A percentile compares a stretch with the other conserved stretches of the same genome.
Conservation (phyloP, 1,284 basidiomycete genomes). For the Fomes fomentarius region DNA sequence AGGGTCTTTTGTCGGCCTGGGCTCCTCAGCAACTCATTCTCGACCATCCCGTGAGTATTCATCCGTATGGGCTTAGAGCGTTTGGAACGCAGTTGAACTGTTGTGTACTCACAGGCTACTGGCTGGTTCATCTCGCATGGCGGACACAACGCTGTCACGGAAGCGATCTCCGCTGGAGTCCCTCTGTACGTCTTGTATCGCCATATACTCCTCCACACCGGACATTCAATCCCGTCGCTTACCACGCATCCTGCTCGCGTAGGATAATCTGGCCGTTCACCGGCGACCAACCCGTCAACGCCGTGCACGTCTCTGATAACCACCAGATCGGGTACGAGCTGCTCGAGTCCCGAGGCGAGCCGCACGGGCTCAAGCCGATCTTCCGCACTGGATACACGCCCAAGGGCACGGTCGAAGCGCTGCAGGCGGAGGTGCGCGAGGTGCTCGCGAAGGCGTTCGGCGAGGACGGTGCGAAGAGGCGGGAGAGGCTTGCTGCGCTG, state of each 20-base stretch:
- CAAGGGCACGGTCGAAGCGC: constrained; percentile 25
- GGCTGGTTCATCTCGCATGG: constrained; percentile 29
- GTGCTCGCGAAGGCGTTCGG: constrained; percentile 26
- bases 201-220: background rate
- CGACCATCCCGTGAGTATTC: constrained; percentile 24
- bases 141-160: constrained; percentile 27
- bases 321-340: constrained; percentile 31
- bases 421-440: constrained; percentile 18
- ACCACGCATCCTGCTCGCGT: too few relatives aligned
- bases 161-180: constrained; percentile 21
- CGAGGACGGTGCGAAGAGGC: constrained; percentile 22
- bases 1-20: constrained; percentile 23
- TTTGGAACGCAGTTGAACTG: background rate
- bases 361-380: constrained; percentile 20
- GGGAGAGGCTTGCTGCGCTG: constrained; percentile 17
- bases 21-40: constrained; percentile 28
- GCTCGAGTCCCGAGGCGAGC: constrained; percentile 27
- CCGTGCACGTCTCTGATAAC: constrained; percentile 19
- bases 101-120: constrained; percentile 15
- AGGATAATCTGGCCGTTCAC: constrained; percentile 29
- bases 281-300: constrained; percentile 30
- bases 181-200: constrained; percentile 26
- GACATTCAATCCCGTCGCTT: too few relatives aligned
- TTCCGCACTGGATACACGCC: constrained; percentile 24
- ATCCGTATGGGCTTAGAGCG: too few relatives aligned